Evolutionary conservation across 768 basidiomycete species (phyloP).

Genomic region (Hortiboletus flavorubellus): DNA sequence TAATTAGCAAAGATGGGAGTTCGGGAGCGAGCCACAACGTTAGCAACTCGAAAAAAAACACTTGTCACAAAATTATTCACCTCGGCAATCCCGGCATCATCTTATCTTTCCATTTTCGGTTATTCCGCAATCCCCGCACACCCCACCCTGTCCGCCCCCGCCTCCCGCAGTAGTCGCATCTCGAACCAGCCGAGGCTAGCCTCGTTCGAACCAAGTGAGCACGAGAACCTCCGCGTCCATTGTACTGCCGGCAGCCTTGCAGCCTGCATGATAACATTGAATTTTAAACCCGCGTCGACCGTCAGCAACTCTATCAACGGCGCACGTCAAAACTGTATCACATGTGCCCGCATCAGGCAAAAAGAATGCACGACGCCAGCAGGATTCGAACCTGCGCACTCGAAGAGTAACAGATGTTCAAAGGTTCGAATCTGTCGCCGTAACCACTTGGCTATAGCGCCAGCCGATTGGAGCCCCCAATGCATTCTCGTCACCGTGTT

Average conservation of each 20-base stretch:
- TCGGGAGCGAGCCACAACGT: slow-evolving; percentile 1
- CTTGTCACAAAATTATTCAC: slow-evolving; percentile 6
- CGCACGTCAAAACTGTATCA: background rate
- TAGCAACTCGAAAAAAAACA: background rate
- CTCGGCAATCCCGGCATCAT: slow-evolving; percentile 21
- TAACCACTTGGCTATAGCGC: slow-evolving; percentile 75
- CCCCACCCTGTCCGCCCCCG: background rate
- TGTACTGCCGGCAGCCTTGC: background rate
- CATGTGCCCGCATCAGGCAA: background rate
- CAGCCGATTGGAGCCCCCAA: background rate
- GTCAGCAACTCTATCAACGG: background rate
- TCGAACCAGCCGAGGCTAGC: no score
- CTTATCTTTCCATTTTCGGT: slow-evolving; percentile 11
- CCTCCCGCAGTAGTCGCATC: no score
- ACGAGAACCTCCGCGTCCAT: background rate
- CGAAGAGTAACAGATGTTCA: slow-evolving; percentile 57
- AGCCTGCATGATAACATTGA: background rate
- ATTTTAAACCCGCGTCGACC: background rate
- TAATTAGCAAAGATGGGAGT: slow-evolving; percentile 26
- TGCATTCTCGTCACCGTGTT: background rate
- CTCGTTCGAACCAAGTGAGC: background rate
- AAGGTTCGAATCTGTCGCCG: slow-evolving; percentile 65
- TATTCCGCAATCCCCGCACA: slow-evolving; percentile 15
- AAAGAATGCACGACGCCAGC: slow-evolving; percentile 49
- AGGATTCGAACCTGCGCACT: slow-evolving; percentile 70